A percentile compares a stretch with the other conserved stretches of the same genome.
These are phyloP conservation scores for Heterobasidion irregulare DNA, from an alignment of 1,284 basidiomycete species.

Conservation along the genomic window DNA sequence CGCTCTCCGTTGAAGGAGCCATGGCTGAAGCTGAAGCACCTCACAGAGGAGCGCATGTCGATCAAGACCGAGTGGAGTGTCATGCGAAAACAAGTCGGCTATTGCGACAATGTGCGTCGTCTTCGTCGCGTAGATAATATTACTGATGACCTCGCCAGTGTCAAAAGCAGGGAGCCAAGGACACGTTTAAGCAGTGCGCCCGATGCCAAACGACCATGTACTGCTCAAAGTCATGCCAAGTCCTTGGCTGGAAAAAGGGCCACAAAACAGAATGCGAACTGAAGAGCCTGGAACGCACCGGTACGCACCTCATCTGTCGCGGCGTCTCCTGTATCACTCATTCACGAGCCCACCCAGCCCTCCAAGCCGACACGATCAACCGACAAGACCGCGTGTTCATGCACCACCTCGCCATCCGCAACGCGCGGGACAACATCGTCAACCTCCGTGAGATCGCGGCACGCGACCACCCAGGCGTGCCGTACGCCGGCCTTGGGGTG, in stretches of 20 bases:
- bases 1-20: constrained; percentile 12
- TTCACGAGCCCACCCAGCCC: constrained; percentile 17
- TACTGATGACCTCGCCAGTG: constrained; percentile 18
- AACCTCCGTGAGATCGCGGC: constrained; percentile 19
- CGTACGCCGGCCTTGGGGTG: constrained; percentile 18
- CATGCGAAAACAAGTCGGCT: constrained; percentile 19
- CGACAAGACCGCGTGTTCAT: constrained; percentile 26
- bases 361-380: constrained; percentile 22
- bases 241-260: constrained; percentile 26
- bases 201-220: constrained; percentile 27
- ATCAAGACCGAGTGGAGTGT: constrained; percentile 17
- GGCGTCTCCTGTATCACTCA: neutral
- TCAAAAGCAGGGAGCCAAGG: constrained; percentile 25
- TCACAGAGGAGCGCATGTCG: constrained; percentile 19
- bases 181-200: constrained; percentile 25
- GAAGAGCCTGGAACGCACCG: constrained; percentile 26
- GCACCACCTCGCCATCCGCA: constrained; percentile 24
- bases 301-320: constrained; percentile 12
- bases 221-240: constrained; percentile 31
- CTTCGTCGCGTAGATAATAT: neutral
- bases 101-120: constrained; percentile 27
- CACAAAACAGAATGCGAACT: constrained; percentile 29
- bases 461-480: constrained; percentile 16
- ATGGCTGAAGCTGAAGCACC: constrained; percentile 20
- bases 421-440: constrained; percentile 21